These are phyloP conservation scores for Phytophthora vignae DNA, from an alignment of 352 stramenopile genomes.

Conservation along the genomic window DNA sequence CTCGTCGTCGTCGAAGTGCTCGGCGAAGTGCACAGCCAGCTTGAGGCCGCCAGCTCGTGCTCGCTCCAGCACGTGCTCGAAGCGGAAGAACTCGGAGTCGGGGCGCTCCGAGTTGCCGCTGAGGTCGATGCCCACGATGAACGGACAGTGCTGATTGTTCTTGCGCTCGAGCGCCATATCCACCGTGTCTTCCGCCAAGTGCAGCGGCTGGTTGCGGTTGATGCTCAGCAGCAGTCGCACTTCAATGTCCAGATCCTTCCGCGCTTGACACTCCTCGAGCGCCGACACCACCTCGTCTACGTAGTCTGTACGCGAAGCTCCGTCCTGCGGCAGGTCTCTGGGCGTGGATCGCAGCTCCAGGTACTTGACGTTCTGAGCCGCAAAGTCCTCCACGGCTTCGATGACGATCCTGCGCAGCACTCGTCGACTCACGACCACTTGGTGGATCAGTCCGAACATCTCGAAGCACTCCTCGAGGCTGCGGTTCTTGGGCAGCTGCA, in stretches of 20 bases:
- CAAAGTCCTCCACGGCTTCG: conserved; percentile 89
- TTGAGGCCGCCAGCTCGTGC: conserved; percentile 82
- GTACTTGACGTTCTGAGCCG: conserved; percentile 81
- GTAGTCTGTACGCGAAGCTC: conserved; percentile 69
- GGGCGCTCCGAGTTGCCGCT: conserved; percentile 83
- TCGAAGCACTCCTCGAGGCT: conserved; percentile 89
- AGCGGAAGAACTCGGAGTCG: conserved; percentile 87
- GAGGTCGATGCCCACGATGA: conserved; percentile 88
- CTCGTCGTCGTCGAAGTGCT: conserved; percentile 90
- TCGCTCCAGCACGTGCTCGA: conserved; percentile 75
- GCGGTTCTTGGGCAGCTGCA: conserved; percentile 60
- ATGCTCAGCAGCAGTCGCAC: conserved; percentile 85
- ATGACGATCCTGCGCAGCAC: conserved; percentile 74
- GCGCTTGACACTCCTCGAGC: conserved; percentile 69
- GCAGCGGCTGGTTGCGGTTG: conserved; percentile 77
- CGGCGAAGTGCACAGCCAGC: conserved; percentile 93
- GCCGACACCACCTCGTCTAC: conserved; percentile 72
- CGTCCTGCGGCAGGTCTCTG: conserved; percentile 61
- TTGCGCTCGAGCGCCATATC: conserved; percentile 63
- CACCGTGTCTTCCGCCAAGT: conserved; percentile 73
- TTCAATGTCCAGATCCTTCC: conserved; percentile 67
- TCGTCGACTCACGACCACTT: conserved; percentile 75
- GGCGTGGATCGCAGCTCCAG: conserved; percentile 88
- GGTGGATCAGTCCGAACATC: conserved; percentile 89
- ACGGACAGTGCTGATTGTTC: conserved; percentile 46